Evolutionary conservation across 768 basidiomycete species (phyloP).

Genomic region (Lentinula detonsa): DNA sequence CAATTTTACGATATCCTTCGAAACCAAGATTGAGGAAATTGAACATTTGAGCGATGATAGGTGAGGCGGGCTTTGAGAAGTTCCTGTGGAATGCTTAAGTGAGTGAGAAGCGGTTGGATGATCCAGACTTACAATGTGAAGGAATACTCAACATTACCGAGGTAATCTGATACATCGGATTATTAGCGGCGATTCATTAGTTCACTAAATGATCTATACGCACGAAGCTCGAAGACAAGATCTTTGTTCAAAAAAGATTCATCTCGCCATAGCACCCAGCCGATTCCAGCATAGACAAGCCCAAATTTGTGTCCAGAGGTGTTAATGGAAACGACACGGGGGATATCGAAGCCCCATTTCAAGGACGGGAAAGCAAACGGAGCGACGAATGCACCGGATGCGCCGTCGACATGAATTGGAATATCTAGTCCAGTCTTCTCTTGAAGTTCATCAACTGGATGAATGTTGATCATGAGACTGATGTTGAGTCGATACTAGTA

Average conservation of each 20-base stretch:
- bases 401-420: conserved; percentile 65
- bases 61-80: conserved; percentile 54
- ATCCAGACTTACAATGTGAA: conserved; percentile 38
- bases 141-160: conserved; percentile 53
- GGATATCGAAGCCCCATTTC: conserved; percentile 53
- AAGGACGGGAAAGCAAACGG: conserved; percentile 54
- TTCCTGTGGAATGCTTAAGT: conserved; percentile 24
- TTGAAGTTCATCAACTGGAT: conserved; percentile 46
- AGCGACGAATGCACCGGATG: conserved; percentile 58
- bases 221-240: conserved; percentile 59
- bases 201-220: conserved; percentile 16
- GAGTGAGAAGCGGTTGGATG: not conserved
- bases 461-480: not conserved
- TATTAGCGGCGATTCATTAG: not conserved
- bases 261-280: conserved; percentile 60
- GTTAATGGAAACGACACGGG: conserved; percentile 50
- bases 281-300: conserved; percentile 42
- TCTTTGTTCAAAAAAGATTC: conserved; percentile 54
- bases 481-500: not conserved
- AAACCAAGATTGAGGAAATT: conserved; percentile 57
- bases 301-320: conserved; percentile 58
- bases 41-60: conserved; percentile 54
- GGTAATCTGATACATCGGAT: conserved; percentile 31
- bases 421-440: conserved; percentile 48
- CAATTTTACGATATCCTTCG: conserved; percentile 39